phyloP scores from a whole-genome alignment of 164 flowering plant genomes.

The Dillenia turbinata region DNA sequence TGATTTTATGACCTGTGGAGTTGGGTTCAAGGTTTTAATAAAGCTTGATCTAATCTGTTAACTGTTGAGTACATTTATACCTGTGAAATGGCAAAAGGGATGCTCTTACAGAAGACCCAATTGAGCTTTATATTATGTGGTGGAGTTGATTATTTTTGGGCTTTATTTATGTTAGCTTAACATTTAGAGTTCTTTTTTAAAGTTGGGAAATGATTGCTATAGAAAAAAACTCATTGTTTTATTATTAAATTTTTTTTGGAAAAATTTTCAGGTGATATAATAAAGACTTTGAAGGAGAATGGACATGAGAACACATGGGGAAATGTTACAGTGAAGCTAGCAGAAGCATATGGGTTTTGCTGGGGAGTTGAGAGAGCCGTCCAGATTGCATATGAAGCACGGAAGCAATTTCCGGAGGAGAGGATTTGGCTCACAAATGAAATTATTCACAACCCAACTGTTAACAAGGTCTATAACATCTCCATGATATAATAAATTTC shows the following conservation, averaged over 20 bases:
- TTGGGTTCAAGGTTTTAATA: no score
- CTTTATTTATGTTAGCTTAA: no score
- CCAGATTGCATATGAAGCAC: constrained; percentile 96
- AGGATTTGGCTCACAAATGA: constrained; percentile 96
- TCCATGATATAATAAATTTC: background rate
- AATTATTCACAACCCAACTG: constrained; percentile 94
- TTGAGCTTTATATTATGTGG: no score
- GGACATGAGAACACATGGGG: constrained; percentile 85
- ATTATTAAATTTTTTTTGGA: background rate
- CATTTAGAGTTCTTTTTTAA: no score
- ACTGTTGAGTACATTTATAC: no score
- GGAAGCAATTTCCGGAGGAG: constrained; percentile 86
- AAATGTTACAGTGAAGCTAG: constrained; percentile 81
- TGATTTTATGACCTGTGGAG: no score
- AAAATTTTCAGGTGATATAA: constrained; percentile 61
- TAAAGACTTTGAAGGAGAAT: constrained; percentile 85
- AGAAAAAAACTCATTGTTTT: background rate
- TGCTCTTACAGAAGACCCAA: no score
- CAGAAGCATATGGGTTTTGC: constrained; percentile 89
- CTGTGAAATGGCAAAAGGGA: no score
- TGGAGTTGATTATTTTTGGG: no score
- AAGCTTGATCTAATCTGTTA: no score
- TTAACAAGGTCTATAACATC: constrained; percentile 56
- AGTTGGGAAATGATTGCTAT: background rate
- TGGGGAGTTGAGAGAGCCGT: constrained; percentile 99